Evolutionary conservation across 495 filamentous ascomycete species (phyloP).

Genomic region (Podospora australis): DNA sequence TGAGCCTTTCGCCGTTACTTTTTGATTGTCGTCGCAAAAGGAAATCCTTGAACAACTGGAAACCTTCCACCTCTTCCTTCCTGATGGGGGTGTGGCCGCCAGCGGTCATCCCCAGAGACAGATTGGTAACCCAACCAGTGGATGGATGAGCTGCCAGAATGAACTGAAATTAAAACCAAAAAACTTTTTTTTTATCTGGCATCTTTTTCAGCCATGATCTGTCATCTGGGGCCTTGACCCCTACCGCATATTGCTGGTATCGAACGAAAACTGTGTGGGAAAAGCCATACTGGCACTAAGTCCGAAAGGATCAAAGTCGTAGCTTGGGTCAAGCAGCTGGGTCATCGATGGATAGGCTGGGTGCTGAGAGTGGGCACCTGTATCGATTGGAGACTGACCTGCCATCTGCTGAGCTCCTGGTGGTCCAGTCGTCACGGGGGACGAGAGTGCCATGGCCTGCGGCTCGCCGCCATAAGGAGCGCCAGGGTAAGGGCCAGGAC

Average conservation of each 20-base stretch:
- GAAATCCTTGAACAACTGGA: neutral
- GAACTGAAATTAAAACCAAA: no score
- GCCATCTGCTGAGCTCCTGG: constrained; percentile 18
- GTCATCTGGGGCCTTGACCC: neutral
- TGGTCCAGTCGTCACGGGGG: constrained; percentile 33
- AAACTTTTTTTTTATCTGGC: no score
- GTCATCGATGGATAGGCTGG: constrained; percentile 52
- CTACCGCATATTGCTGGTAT: constrained; percentile 55
- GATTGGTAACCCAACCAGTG: neutral
- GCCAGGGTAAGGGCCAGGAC: constrained; percentile 59
- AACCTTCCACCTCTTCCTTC: neutral
- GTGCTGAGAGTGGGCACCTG: constrained; percentile 31
- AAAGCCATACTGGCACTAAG: constrained; percentile 91
- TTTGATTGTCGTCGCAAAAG: neutral
- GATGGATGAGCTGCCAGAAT: neutral
- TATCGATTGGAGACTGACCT: constrained; percentile 31
- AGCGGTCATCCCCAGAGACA: neutral
- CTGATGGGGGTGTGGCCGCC: neutral
- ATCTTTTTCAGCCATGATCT: neutral
- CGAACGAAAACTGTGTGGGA: constrained; percentile 81
- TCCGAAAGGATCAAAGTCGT: constrained; percentile 87
- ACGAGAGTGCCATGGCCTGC: constrained; percentile 36
- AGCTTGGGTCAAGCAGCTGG: constrained; percentile 68
- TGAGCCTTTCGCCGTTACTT: constrained; percentile 3
- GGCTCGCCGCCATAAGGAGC: constrained; percentile 40